Conservation (phyloP, 2,329 filamentous ascomycete species). For the Diatrype stigma region DNA sequence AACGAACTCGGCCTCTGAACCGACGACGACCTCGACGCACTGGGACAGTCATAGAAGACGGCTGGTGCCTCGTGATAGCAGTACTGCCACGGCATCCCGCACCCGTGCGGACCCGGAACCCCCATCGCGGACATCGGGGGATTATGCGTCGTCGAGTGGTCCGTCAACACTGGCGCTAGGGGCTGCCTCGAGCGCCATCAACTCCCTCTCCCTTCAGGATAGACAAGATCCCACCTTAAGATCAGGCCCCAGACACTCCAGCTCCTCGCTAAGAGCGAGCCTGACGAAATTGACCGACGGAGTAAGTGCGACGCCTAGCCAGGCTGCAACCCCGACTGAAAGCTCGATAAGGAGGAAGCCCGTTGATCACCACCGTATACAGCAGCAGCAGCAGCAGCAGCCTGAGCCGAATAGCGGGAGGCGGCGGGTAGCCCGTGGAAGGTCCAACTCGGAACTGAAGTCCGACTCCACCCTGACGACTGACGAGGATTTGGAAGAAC, state of each 20-base stretch:
- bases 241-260: conserved; percentile 11
- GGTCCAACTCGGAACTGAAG: conserved; percentile 10
- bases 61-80: conserved; percentile 39
- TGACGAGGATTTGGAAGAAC: conserved; percentile 15
- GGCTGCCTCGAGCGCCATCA: conserved; percentile 53
- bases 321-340: conserved; percentile 11
- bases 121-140: conserved; percentile 34
- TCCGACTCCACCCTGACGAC: conserved; percentile 15
- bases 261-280: conserved; percentile 11
- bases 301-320: not conserved
- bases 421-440: conserved; percentile 13
- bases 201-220: conserved; percentile 28
- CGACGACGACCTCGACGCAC: too few species aligned
- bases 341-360: conserved; percentile 15
- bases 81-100: conserved; percentile 23
- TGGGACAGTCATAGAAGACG: conserved; percentile 55
- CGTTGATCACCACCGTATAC: conserved; percentile 7
- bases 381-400: too few species aligned
- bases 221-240: conserved; percentile 16
- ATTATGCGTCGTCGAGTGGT: conserved; percentile 29
- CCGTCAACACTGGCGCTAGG: conserved; percentile 50
- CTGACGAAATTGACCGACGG: conserved; percentile 5
- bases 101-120: conserved; percentile 23
- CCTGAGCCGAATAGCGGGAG: conserved; percentile 21
- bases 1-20: conserved; percentile 27